These are phyloP conservation scores for Coffea canephora DNA, from an alignment of 257 asterid genomes.

Conservation along the genomic window DNA sequence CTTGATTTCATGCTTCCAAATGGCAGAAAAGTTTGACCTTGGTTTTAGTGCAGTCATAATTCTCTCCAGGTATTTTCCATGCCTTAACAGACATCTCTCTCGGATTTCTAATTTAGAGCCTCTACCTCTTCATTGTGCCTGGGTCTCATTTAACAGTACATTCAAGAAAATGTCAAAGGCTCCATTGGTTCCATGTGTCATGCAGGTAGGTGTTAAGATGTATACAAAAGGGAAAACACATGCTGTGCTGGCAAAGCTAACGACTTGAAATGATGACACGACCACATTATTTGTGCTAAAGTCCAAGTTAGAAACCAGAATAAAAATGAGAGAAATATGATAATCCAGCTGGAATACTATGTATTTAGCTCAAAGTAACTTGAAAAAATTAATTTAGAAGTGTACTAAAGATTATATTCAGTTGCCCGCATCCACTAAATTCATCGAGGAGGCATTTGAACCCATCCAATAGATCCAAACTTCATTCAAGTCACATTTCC, in stretches of 20 bases:
- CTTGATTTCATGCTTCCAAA: neutral
- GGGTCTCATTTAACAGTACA: neutral
- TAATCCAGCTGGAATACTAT: neutral
- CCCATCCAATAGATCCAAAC: neutral
- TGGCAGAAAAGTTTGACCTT: neutral
- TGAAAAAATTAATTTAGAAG: neutral
- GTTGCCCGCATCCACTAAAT: neutral
- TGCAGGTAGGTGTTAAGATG: neutral
- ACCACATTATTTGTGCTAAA: neutral
- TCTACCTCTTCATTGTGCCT: neutral
- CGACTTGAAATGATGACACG: neutral
- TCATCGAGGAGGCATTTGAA: neutral
- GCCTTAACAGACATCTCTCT: neutral
- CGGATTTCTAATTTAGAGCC: neutral
- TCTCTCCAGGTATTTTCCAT: neutral
- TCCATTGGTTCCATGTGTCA: neutral
- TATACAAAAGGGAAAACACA: neutral
- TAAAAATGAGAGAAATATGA: neutral
- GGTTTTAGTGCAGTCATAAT: neutral
- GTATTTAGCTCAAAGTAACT: neutral
- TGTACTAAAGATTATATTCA: neutral
- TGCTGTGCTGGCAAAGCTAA: neutral
- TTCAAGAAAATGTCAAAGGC: neutral
- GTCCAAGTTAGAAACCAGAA: neutral
- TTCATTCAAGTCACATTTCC: neutral